Conservation (phyloP, 2,329 filamentous ascomycete species). For the Microsporum ferrugineum region DNA sequence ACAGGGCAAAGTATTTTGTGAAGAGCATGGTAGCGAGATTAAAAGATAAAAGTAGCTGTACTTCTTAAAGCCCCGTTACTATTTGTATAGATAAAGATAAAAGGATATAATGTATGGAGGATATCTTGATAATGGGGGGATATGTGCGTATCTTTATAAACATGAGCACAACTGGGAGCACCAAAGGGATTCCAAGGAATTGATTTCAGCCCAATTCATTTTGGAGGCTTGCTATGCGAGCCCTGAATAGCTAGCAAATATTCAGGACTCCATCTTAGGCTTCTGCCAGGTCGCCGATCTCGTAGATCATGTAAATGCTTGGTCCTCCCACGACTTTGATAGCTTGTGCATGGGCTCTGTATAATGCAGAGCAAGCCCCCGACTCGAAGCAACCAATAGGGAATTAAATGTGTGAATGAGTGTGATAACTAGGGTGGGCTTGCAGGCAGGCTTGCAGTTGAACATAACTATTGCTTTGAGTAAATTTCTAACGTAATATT, state of each 20-base stretch:
- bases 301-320: neutral
- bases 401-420: too few relatives aligned
- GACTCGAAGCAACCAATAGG: too few relatives aligned
- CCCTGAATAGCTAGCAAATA: neutral
- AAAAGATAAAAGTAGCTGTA: neutral
- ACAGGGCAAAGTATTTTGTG: neutral
- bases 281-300: neutral
- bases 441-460: too few relatives aligned
- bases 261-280: neutral
- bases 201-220: neutral
- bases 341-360: neutral
- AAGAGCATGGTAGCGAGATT: neutral
- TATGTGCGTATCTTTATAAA: neutral
- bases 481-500: too few relatives aligned
- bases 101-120: neutral
- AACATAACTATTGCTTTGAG: too few relatives aligned
- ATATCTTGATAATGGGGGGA: neutral
- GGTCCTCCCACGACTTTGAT: neutral
- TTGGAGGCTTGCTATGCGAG: neutral
- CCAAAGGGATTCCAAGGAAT: neutral
- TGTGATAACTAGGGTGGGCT: too few relatives aligned
- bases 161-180: neutral
- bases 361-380: neutral
- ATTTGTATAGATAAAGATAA: neutral
- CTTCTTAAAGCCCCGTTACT: neutral